Base-by-base conservation (phyloP, 495 filamentous ascomycete genomes). In the Jackrogersella minutella region DNA sequence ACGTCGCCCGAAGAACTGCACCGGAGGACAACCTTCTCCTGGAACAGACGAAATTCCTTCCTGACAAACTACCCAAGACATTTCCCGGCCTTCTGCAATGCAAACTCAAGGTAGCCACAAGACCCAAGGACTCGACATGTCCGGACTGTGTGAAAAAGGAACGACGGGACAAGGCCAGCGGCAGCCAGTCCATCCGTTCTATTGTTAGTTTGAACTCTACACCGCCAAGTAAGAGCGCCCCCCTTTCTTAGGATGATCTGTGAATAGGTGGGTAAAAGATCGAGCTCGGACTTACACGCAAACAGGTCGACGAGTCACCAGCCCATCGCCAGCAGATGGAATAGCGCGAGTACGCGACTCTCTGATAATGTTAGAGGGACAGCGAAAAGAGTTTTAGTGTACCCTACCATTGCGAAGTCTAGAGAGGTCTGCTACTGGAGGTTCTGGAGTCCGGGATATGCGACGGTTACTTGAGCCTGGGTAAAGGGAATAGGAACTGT, bases 31-130 rank as follows among this genome's bases (percentile, higher is more conserved):
- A 74, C 21, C 44, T 60, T 5, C 9, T 53, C 11, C 60, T 72
- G 0, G 41, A 52, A 5, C 40, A 61, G 50, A 21, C 69, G 1
- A 61, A 70, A 24, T 66, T 63, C 43, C 57, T 72, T 10, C 72
- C 69, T 0, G 53, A 60, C 31, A 52, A 26, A 7, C 53, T 10
- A 26, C 46, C 62, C 5, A 65, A 60, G 41, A 17, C 59, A 1
- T 69, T 62, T 1, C 41, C 65, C 0, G 64, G 71, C 2, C 1
- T 66, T 0, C 33, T 64, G 8, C 16, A 37, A 6, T 74, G 72
- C 51, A 58, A 61, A 11, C 5, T 47, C 19, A 33, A 24, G 9
- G 24, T 7, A 31, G 72, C 69, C 5, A 63, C 59, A 14, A 63
- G 53, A 2, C 72, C 72, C 14, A 49, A 31, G 13, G 10, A 31